A percentile compares a stretch with the other conserved stretches of the same genome.
Evolutionary conservation across 176 grass and related monocot genomes (phyloP).

Genomic region (Oryza nivara): DNA sequence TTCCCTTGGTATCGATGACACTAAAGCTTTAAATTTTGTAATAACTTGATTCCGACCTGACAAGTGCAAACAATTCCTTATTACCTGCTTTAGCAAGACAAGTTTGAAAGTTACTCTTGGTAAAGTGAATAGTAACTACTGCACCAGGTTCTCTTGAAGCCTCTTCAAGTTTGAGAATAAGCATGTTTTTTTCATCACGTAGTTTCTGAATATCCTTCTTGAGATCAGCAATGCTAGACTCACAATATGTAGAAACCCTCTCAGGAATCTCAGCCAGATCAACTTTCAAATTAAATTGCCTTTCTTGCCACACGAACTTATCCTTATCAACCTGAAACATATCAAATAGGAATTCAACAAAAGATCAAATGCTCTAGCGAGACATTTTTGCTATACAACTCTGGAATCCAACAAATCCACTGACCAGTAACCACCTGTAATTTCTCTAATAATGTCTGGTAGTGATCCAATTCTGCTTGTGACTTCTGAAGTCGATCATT

Average conservation of each 20-base stretch:
- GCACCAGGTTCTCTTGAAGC: conserved; percentile 93
- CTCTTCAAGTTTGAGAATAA: conserved; percentile 78
- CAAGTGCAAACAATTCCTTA: conserved; percentile 35
- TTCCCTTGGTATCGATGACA: conserved; percentile 70
- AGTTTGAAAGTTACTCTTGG: conserved; percentile 27
- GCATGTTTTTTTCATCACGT: conserved; percentile 67
- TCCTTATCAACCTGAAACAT: conserved; percentile 79
- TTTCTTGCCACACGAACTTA: conserved; percentile 82
- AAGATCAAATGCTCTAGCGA: conserved; percentile 17
- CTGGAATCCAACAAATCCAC: conserved; percentile 43
- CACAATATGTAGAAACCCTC: conserved; percentile 58
- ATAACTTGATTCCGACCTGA: conserved; percentile 92
- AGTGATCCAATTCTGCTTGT: conserved; percentile 65
- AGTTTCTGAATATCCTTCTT: conserved; percentile 70
- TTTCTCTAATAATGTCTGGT: conserved; percentile 68
- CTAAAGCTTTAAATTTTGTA: conserved; percentile 74
- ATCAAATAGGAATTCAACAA: conserved; percentile 42
- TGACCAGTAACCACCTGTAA: conserved; percentile 91
- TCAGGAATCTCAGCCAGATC: conserved; percentile 72
- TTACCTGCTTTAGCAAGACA: conserved; percentile 16
- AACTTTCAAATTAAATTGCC: conserved; percentile 67
- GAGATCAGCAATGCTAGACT: conserved; percentile 72
- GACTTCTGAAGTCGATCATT: conserved; percentile 71
- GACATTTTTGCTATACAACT: conserved; percentile 30
- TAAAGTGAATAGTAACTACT: conserved; percentile 24